These are phyloP conservation scores for Alloteropsis angusta DNA, from an alignment of 202 grass and related monocot species.

Conservation along the genomic window DNA sequence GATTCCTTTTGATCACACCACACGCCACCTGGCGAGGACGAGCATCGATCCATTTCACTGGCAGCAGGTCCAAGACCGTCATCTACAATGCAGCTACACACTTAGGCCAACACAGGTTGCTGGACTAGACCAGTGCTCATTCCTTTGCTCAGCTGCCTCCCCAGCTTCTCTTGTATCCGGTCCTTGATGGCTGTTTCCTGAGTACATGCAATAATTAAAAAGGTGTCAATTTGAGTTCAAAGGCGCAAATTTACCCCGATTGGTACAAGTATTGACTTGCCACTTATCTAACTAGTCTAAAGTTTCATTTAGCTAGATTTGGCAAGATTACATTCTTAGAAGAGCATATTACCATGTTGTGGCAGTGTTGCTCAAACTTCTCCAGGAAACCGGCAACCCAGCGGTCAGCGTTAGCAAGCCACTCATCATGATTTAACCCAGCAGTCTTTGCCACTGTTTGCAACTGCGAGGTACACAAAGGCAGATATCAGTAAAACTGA, in stretches of 20 bases:
- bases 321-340: not conserved
- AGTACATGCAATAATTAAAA: not conserved
- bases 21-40: not conserved
- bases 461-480: constrained; percentile 38
- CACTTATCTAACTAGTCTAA: not conserved
- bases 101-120: constrained; percentile 45
- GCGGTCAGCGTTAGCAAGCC: constrained; percentile 83
- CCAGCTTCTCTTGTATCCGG: constrained; percentile 78
- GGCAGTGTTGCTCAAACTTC: constrained; percentile 94
- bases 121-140: constrained; percentile 27
- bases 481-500: constrained; percentile 6
- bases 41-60: not conserved
- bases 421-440: constrained; percentile 73
- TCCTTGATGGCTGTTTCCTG: constrained; percentile 97
- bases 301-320: not conserved
- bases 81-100: not conserved
- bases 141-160: constrained; percentile 61
- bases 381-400: constrained; percentile 96
- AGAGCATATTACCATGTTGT: constrained; percentile 55
- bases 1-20: constrained; percentile 19
- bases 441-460: constrained; percentile 90
- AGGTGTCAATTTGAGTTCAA: not conserved
- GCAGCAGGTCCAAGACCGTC: not conserved
- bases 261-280: not conserved
- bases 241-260: not conserved